Percentiles rank a stretch among this genome's conserved stretches.
These are phyloP conservation scores for Pseudodiploospora longispora DNA, from an alignment of 2,329 filamentous ascomycete genomes.

Conservation along the genomic window DNA sequence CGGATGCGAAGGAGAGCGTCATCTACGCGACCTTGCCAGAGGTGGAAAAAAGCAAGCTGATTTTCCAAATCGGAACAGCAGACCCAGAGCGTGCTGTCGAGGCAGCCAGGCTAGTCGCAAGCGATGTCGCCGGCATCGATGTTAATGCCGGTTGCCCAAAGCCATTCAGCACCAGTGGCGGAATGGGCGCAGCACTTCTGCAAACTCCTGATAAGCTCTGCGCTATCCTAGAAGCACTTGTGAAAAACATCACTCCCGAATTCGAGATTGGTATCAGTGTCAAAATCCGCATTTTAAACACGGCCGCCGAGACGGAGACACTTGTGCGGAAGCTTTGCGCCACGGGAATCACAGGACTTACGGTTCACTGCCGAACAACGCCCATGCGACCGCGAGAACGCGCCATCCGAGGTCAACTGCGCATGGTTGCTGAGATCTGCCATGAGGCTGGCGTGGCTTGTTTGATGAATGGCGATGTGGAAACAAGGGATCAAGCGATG, in stretches of 20 bases:
- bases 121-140: slow-evolving; percentile 87
- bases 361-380: slow-evolving; percentile 90
- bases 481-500: slow-evolving; percentile 62
- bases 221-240: slow-evolving; percentile 74
- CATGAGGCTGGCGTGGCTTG: slow-evolving; percentile 81
- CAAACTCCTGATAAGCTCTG: slow-evolving; percentile 76
- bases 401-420: slow-evolving; percentile 77
- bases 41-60: slow-evolving; percentile 63
- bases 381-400: slow-evolving; percentile 88
- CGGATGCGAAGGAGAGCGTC: slow-evolving; percentile 53
- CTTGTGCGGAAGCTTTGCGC: slow-evolving; percentile 71
- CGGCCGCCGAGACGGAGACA: slow-evolving; percentile 63
- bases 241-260: slow-evolving; percentile 65
- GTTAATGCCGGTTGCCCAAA: slow-evolving; percentile 98
- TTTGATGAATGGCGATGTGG: slow-evolving; percentile 92
- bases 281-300: slow-evolving; percentile 85
- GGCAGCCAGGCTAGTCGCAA: slow-evolving; percentile 75
- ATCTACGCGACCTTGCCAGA: slow-evolving; percentile 80
- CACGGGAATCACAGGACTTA: slow-evolving; percentile 88
- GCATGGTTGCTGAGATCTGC: slow-evolving; percentile 76
- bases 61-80: slow-evolving; percentile 90
- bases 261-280: slow-evolving; percentile 91
- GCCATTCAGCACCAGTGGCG: slow-evolving; percentile 84
- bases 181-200: slow-evolving; percentile 91
- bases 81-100: slow-evolving; percentile 74